Percentiles rank a stretch among this genome's conserved stretches.
phyloP scores from a whole-genome alignment of 768 basidiomycete species.

The Mycena haematopus region DNA sequence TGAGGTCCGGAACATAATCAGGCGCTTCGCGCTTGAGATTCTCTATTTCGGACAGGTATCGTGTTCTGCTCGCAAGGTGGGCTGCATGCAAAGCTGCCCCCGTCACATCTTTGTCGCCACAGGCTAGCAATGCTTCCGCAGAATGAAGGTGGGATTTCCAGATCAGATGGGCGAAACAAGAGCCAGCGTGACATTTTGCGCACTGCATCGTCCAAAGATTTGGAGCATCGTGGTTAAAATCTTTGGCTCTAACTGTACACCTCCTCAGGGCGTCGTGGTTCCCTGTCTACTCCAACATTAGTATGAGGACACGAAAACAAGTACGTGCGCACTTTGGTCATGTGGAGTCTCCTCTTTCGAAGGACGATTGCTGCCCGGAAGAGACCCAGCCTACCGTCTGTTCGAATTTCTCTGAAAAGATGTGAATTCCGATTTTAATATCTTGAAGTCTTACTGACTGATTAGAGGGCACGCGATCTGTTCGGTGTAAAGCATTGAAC shows the following conservation, averaged over 20 bases:
- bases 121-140: conserved; percentile 42
- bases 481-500: conserved; percentile 9
- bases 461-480: not conserved
- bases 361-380: conserved; percentile 46
- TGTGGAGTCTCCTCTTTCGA: conserved; percentile 35
- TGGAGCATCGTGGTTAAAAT: conserved; percentile 30
- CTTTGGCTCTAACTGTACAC: conserved; percentile 2
- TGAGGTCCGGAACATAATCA: conserved; percentile 43
- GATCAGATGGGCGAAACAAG: conserved; percentile 49
- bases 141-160: conserved; percentile 43
- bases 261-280: not conserved
- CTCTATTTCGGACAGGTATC: conserved; percentile 29
- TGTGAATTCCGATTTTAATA: not conserved
- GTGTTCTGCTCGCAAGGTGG: conserved; percentile 34
- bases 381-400: conserved; percentile 34
- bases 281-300: not conserved
- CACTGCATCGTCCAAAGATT: conserved; percentile 40
- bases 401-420: conserved; percentile 26
- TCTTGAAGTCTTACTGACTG: not conserved
- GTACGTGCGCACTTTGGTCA: not conserved
- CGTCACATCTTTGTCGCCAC: conserved; percentile 33
- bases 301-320: not conserved
- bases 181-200: conserved; percentile 46
- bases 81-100: conserved; percentile 41
- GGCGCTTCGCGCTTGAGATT: conserved; percentile 40